Conservation (phyloP, 495 filamentous ascomycete species). For the Hypoxylon crocopeplum region DNA sequence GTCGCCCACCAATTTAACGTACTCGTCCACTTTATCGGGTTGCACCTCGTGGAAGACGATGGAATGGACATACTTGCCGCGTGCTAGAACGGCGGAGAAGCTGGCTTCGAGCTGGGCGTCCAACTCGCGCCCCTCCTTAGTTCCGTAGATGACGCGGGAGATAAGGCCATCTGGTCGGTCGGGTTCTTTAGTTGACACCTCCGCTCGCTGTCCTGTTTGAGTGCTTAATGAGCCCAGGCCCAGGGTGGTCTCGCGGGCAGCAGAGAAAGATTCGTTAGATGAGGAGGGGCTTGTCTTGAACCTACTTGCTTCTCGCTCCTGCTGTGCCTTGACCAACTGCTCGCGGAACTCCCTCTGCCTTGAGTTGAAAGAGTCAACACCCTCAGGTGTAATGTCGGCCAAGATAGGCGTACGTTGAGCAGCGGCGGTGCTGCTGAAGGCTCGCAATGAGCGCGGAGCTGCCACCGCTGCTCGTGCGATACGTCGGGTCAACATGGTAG, state of each 20-base stretch:
- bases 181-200: slow-evolving; percentile 49
- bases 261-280: slow-evolving; percentile 65
- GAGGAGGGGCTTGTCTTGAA: slow-evolving; percentile 41
- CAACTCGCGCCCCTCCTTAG: slow-evolving; percentile 88
- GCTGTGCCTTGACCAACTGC: slow-evolving; percentile 75
- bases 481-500: slow-evolving; percentile 46
- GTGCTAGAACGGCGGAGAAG: slow-evolving; percentile 90
- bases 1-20: slow-evolving; percentile 85
- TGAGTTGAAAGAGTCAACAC: slow-evolving; percentile 74
- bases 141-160: slow-evolving; percentile 88
- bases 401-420: slow-evolving; percentile 72
- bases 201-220: slow-evolving; percentile 58
- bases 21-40: slow-evolving; percentile 94
- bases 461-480: slow-evolving; percentile 52
- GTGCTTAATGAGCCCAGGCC: slow-evolving; percentile 73
- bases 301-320: slow-evolving; percentile 84
- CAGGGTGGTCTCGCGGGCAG: slow-evolving; percentile 30
- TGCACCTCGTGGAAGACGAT: slow-evolving; percentile 98
- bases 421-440: slow-evolving; percentile 65
- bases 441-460: slow-evolving; percentile 58
- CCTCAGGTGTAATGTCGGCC: slow-evolving; percentile 74
- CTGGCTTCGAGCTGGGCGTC: slow-evolving; percentile 94
- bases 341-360: slow-evolving; percentile 88
- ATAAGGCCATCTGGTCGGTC: slow-evolving; percentile 61
- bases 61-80: slow-evolving; percentile 97